Base-by-base conservation (phyloP, 805 yeast genomes). In the Wickerhamomyces subpelliculosus region DNA sequence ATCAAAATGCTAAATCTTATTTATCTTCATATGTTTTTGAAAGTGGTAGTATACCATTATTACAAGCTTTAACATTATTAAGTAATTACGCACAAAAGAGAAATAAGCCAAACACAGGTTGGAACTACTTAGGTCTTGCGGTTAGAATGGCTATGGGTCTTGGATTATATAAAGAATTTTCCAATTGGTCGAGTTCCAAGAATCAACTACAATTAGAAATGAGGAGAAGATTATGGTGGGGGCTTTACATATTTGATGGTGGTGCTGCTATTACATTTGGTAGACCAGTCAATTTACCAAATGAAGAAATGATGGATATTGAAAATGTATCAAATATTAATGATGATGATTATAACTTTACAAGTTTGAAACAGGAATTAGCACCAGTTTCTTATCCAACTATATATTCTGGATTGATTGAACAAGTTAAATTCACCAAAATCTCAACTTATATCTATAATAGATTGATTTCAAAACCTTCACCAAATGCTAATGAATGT, bases 151-250 rank as follows among this genome's bases (percentile, higher is more conserved):
- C 86, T 0, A 62, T 75, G 47, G 78, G 82, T 0, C 54, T 80
- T 29, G 88, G 86, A 4, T 57, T 80, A 20, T 73, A 77, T 49
- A 72, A 71, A 37, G 83, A 78, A 43, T 69, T 73, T 43, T 55
- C 69, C 4, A 62, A 60, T 20, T 62, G 60, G 65, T 55, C 60
- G 36, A 42, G 63, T 37, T 52, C 62, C 16, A 60, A 59, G 40
- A 62, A 61, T 28, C 65, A 71, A 14, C 39, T 71, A 20, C 69
- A 71, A 47, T 55, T 68, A 36, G 84, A 78, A 46, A 65, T 72
- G 54, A 66, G 84, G 45, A 63, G 83, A 49, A 58, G 84, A 38
- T 54, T 78, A 24, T 80, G 84, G 84, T 80, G 84, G 82, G 80
- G 81, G 2, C 46, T 81, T 9, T 77, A 73, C 45, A 69, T 73